Percentiles rank a stretch among this genome's conserved stretches.
Evolutionary conservation across 495 filamentous ascomycete genomes (phyloP).

Genomic region (Neurospora sp.): DNA sequence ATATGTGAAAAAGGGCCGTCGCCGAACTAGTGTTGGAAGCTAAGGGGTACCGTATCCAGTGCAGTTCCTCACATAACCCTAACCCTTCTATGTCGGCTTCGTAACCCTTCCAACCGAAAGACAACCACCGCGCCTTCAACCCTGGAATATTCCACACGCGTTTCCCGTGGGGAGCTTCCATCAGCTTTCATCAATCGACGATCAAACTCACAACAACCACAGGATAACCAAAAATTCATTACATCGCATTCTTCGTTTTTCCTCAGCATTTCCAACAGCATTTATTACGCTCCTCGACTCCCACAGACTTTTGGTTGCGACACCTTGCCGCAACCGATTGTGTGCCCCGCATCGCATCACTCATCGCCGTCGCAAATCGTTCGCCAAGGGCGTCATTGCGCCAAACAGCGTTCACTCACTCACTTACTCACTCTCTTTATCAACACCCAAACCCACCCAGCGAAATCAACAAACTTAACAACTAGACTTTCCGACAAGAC

Average conservation of each 20-base stretch:
- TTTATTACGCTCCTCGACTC: neutral
- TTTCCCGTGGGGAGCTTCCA: neutral
- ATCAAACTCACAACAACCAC: neutral
- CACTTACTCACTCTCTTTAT: neutral
- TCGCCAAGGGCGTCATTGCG: neutral
- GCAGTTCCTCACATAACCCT: neutral
- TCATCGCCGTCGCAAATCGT: neutral
- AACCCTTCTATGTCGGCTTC: neutral
- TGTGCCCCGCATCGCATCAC: neutral
- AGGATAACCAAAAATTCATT: neutral
- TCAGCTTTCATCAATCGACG: neutral
- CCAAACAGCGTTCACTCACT: neutral
- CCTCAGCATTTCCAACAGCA: neutral
- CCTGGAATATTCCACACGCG: neutral
- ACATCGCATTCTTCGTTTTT: neutral
- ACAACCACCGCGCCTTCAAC: neutral
- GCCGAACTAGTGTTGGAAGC: too few relatives aligned
- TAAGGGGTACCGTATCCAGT: neutral
- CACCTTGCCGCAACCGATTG: neutral
- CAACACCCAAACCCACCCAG: neutral
- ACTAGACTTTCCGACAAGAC: neutral
- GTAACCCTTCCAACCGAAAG: neutral
- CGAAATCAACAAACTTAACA: neutral
- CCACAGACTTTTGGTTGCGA: neutral
- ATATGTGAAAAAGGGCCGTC: neutral